Evolutionary conservation across 371 early-diverging fungal species (phyloP).

Genomic region (Mortierella sp.): DNA sequence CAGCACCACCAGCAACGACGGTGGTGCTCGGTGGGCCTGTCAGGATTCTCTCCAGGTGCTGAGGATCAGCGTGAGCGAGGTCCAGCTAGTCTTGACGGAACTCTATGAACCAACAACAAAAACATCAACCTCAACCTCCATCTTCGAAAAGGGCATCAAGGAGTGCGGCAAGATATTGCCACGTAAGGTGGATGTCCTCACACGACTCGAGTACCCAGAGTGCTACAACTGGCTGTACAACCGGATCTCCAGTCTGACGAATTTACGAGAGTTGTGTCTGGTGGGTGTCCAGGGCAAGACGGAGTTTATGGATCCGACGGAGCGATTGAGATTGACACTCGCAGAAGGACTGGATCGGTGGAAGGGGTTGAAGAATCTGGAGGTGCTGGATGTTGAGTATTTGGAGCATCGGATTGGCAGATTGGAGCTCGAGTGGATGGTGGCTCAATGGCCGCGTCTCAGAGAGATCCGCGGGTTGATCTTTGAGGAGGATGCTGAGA

Average conservation of each 20-base stretch:
- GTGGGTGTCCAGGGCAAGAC: background rate
- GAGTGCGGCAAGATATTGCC: too few relatives aligned
- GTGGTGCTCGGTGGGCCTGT: background rate
- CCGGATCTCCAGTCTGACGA: background rate
- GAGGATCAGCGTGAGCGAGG: background rate
- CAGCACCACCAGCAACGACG: too few relatives aligned
- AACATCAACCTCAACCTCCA: too few relatives aligned
- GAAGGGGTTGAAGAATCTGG: constrained; percentile 11
- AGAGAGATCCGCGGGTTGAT: constrained; percentile 5
- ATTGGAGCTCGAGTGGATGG: constrained; percentile 21
- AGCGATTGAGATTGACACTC: background rate
- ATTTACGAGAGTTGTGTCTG: constrained; percentile 15
- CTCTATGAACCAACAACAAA: too few relatives aligned
- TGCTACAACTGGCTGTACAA: constrained; percentile 13
- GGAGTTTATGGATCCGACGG: too few relatives aligned
- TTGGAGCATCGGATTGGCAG: constrained; percentile 14
- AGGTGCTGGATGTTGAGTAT: constrained; percentile 13
- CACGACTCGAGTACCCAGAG: background rate
- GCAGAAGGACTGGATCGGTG: constrained; percentile 11
- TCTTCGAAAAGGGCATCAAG: too few relatives aligned
- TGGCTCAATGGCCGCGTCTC: constrained; percentile 16
- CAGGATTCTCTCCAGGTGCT: background rate
- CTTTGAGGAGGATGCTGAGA: background rate
- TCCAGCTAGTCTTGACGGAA: too few relatives aligned
- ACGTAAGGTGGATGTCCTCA: background rate